Percentiles rank a stretch among this genome's conserved stretches.
phyloP scores from a whole-genome alignment of 2,329 filamentous ascomycete species.

The Tolypocladium paradoxum region DNA sequence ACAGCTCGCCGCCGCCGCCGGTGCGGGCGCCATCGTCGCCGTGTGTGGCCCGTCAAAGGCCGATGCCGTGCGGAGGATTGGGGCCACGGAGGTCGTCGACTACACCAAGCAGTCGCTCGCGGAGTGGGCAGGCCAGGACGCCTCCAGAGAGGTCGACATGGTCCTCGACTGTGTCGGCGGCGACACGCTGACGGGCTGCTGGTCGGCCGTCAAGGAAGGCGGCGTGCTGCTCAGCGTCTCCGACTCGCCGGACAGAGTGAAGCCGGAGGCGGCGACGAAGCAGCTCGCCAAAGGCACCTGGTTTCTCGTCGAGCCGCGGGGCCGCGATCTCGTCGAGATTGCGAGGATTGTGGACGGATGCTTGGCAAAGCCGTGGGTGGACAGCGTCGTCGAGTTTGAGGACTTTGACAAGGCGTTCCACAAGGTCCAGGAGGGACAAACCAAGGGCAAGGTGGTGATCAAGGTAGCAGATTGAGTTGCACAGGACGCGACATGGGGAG shows the following conservation, averaged over 20 bases:
- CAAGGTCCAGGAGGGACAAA: constrained; percentile 20
- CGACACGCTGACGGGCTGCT: constrained; percentile 18
- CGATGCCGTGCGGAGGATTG: constrained; percentile 17
- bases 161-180: constrained; percentile 28
- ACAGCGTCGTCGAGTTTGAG: constrained; percentile 27
- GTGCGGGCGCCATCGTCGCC: constrained; percentile 24
- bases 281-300: constrained; percentile 18
- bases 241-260: constrained; percentile 15
- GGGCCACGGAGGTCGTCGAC: constrained; percentile 26
- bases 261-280: constrained; percentile 18
- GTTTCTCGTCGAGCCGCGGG: constrained; percentile 26
- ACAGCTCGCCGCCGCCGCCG: constrained; percentile 24
- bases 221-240: constrained; percentile 23
- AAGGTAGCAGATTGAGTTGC: constrained; percentile 11
- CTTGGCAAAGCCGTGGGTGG: constrained; percentile 21
- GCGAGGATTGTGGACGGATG: constrained; percentile 21
- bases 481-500: too few relatives aligned
- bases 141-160: constrained; percentile 19
- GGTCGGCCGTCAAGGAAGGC: constrained; percentile 22
- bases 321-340: constrained; percentile 23
- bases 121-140: constrained; percentile 19
- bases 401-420: constrained; percentile 27
- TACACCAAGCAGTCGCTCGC: constrained; percentile 19
- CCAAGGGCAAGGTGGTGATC: constrained; percentile 29
- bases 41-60: constrained; percentile 19